These are phyloP conservation scores for Aotearoamyces nothofagi DNA, from an alignment of 2,329 filamentous ascomycete genomes.

Conservation along the genomic window DNA sequence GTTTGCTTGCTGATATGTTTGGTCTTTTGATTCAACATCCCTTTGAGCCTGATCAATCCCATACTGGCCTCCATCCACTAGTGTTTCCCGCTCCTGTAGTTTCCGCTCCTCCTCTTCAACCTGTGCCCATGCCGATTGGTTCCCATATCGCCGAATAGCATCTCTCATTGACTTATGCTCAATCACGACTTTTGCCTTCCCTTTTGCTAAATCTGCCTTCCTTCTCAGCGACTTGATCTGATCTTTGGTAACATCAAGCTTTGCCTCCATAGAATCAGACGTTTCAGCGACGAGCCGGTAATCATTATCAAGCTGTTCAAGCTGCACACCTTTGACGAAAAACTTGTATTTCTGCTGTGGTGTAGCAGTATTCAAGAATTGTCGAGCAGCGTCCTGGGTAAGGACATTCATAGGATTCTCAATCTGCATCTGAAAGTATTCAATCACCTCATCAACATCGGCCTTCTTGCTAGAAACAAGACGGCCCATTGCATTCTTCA, in stretches of 20 bases:
- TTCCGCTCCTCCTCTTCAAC: slow-evolving; percentile 59
- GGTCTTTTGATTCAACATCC: slow-evolving; percentile 33
- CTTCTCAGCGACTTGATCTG: slow-evolving; percentile 46
- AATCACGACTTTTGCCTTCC: slow-evolving; percentile 48
- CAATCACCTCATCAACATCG: slow-evolving; percentile 83
- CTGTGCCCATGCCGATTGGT: slow-evolving; percentile 75
- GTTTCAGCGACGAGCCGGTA: slow-evolving; percentile 73
- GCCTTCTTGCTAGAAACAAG: slow-evolving; percentile 69
- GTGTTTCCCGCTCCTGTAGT: slow-evolving; percentile 26
- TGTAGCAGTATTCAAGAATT: slow-evolving; percentile 78
- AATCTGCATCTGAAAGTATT: slow-evolving; percentile 86
- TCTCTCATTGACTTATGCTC: slow-evolving; percentile 50
- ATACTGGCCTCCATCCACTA: slow-evolving; percentile 18
- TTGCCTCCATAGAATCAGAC: slow-evolving; percentile 55
- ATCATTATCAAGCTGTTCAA: slow-evolving; percentile 83
- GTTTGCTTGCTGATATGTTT: slow-evolving; percentile 18
- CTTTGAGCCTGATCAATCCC: slow-evolving; percentile 23
- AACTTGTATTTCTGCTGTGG: slow-evolving; percentile 87
- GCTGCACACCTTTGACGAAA: slow-evolving; percentile 85
- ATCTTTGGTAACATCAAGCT: slow-evolving; percentile 43
- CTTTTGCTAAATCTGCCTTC: slow-evolving; percentile 43
- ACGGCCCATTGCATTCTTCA: slow-evolving; percentile 58
- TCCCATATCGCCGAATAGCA: slow-evolving; percentile 40
- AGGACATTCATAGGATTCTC: slow-evolving; percentile 95
- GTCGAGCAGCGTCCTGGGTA: slow-evolving; percentile 86